Conservation (phyloP, 139 green algal genomes). For the Coccomyxa sp. region DNA sequence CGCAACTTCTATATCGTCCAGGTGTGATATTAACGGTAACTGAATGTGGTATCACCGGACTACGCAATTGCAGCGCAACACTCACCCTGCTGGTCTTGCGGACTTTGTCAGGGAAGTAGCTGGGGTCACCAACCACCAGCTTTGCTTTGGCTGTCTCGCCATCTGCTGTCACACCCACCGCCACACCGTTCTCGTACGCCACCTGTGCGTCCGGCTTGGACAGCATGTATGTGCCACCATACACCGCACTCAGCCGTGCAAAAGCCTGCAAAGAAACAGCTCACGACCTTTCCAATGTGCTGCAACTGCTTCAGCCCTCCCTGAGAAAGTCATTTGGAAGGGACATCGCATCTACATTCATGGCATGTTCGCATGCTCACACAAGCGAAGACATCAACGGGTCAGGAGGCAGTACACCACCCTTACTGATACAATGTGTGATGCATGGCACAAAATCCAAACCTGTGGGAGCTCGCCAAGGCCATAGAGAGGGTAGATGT, state of each 20-base stretch:
- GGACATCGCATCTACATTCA: background rate
- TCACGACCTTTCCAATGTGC: background rate
- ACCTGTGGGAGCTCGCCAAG: constrained; percentile 95
- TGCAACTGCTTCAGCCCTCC: background rate
- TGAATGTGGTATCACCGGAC: background rate
- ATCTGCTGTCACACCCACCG: constrained; percentile 80
- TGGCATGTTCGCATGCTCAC: too few relatives aligned
- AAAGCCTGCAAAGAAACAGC: constrained; percentile 72
- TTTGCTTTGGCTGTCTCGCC: constrained; percentile 81
- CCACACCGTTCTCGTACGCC: constrained; percentile 67
- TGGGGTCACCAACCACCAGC: constrained; percentile 91
- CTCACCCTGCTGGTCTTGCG: constrained; percentile 10
- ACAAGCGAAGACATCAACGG: too few relatives aligned
- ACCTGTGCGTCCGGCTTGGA: constrained; percentile 79
- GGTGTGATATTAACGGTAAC: too few relatives aligned
- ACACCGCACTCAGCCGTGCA: constrained; percentile 91
- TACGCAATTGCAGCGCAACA: background rate
- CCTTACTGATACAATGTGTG: too few relatives aligned
- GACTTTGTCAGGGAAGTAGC: constrained; percentile 76
- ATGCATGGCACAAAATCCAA: too few relatives aligned
- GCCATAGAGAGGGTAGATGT: constrained; percentile 98
- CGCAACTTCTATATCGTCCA: too few relatives aligned
- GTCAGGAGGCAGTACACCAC: too few relatives aligned
- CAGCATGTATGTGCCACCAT: constrained; percentile 99
- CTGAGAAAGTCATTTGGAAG: background rate